These are phyloP conservation scores for Pterocarpus santalinus DNA, from an alignment of 306 rosid species.

Conservation along the genomic window DNA sequence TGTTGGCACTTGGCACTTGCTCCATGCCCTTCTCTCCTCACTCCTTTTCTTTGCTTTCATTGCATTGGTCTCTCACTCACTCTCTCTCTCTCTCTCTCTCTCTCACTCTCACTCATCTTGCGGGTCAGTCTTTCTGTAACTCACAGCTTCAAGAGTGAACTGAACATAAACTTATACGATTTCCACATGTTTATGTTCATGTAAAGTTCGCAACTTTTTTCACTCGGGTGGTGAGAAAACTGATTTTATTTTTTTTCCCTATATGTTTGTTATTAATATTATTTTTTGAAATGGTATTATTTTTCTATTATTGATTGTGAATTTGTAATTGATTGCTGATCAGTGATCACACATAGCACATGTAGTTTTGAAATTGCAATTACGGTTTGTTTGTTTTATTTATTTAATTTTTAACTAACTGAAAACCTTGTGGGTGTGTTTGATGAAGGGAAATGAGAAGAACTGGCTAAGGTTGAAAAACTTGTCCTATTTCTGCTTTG, in stretches of 20 bases:
- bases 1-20: slow-evolving; percentile 14
- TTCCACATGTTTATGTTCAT: slow-evolving; percentile 28
- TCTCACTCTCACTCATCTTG: not conserved
- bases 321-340: slow-evolving; percentile 19
- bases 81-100: not conserved
- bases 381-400: not conserved
- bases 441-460: slow-evolving; percentile 53
- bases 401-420: not conserved
- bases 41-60: slow-evolving; percentile 6
- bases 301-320: slow-evolving; percentile 15
- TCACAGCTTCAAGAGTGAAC: slow-evolving; percentile 1
- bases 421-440: slow-evolving; percentile 35
- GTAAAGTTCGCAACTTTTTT: slow-evolving; percentile 41
- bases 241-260: not conserved
- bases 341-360: not conserved
- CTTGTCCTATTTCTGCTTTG: slow-evolving; percentile 1
- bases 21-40: not conserved
- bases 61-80: not conserved
- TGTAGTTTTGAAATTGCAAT: slow-evolving; percentile 13
- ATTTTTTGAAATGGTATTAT: not conserved
- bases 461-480: slow-evolving; percentile 45
- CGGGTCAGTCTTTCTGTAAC: not conserved
- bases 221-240: slow-evolving; percentile 31
- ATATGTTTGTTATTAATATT: not conserved
- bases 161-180: not conserved